A percentile compares a stretch with the other conserved stretches of the same genome.
Conservation (phyloP, 768 basidiomycete species). For the Megacollybia marginata region DNA sequence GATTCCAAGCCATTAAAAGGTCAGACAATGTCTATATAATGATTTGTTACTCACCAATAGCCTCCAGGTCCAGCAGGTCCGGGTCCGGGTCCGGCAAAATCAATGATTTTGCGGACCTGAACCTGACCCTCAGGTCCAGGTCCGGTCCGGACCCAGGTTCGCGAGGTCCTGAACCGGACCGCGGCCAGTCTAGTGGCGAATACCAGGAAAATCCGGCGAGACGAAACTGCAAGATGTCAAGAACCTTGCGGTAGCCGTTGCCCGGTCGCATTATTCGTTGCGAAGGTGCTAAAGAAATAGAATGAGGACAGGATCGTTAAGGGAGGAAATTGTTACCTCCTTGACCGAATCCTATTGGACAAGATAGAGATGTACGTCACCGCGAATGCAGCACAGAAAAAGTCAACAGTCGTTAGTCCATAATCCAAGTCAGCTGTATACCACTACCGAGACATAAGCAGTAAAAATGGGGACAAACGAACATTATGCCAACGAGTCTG, state of each 20-base stretch:
- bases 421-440: constrained; percentile 25
- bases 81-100: too few relatives aligned
- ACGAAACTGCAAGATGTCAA: constrained; percentile 16
- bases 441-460: constrained; percentile 12
- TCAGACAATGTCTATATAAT: too few relatives aligned
- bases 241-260: constrained; percentile 13
- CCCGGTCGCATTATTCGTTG: constrained; percentile 4
- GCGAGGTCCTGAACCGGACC: too few relatives aligned
- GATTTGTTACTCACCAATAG: too few relatives aligned
- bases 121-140: too few relatives aligned
- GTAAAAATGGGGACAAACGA: neutral
- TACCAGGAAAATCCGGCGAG: constrained; percentile 16
- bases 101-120: too few relatives aligned
- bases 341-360: constrained; percentile 4
- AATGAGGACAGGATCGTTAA: too few relatives aligned
- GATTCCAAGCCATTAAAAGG: too few relatives aligned
- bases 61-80: too few relatives aligned
- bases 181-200: too few relatives aligned
- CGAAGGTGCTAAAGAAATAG: too few relatives aligned
- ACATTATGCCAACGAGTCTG: constrained; percentile 19
- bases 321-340: constrained; percentile 1
- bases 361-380: constrained; percentile 7
- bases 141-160: too few relatives aligned
- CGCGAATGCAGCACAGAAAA: constrained; percentile 20
- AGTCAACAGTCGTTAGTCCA: constrained; percentile 18